These are phyloP conservation scores for Pichia sp. DNA, from an alignment of 1,139 yeast genomes.

Conservation along the genomic window DNA sequence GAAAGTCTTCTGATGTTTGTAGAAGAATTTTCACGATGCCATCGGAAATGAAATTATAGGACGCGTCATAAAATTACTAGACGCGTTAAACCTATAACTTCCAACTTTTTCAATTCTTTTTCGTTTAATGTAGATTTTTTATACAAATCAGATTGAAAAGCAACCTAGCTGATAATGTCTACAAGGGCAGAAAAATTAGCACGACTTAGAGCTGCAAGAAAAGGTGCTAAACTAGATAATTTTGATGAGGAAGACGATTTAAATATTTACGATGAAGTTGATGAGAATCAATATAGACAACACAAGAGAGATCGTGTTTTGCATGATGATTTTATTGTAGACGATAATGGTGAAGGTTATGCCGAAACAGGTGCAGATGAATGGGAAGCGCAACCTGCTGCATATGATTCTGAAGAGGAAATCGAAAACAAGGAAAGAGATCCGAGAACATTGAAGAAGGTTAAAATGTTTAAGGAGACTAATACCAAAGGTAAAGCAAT, in stretches of 20 bases:
- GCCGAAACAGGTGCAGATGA: constrained; percentile 90
- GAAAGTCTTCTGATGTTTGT: too few relatives aligned
- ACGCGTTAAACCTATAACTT: too few relatives aligned
- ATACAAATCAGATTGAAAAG: neutral
- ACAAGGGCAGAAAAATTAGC: constrained; percentile 30
- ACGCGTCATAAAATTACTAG: too few relatives aligned
- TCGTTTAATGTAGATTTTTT: too few relatives aligned
- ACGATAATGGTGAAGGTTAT: constrained; percentile 85
- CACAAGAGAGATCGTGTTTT: constrained; percentile 74
- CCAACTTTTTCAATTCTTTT: too few relatives aligned
- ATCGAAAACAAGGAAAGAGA: constrained; percentile 29
- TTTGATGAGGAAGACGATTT: constrained; percentile 33
- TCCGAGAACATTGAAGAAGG: constrained; percentile 31
- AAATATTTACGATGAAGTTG: constrained; percentile 78
- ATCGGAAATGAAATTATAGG: too few relatives aligned
- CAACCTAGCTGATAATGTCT: neutral
- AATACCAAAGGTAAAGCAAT: constrained; percentile 42
- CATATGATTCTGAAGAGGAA: constrained; percentile 26
- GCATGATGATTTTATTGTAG: constrained; percentile 90
- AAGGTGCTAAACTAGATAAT: constrained; percentile 29
- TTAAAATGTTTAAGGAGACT: constrained; percentile 36
- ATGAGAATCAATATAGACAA: constrained; percentile 67
- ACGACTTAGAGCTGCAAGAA: constrained; percentile 37
- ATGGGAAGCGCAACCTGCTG: constrained; percentile 56
- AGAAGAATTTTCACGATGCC: too few relatives aligned